A percentile compares a stretch with the other conserved stretches of the same genome.
phyloP scores from a whole-genome alignment of 2,329 filamentous ascomycete genomes.

The Phialophora expanda region DNA sequence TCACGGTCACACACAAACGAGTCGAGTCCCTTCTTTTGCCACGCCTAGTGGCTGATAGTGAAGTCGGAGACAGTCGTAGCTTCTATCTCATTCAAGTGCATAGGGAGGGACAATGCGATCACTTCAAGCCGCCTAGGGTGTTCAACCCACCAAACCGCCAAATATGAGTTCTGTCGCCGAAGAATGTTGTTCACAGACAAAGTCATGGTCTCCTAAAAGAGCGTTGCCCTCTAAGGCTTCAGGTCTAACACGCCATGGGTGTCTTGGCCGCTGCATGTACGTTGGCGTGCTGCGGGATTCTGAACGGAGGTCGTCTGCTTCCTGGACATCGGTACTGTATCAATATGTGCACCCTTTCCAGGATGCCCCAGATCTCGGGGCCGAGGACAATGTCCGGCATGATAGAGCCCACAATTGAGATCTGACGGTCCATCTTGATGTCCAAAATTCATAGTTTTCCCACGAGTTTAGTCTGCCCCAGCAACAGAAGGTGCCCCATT shows the following conservation, averaged over 20 bases:
- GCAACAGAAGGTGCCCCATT: not conserved
- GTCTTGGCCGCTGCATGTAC: not conserved
- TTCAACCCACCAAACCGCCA: not conserved
- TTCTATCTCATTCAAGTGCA: not conserved
- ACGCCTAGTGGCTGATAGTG: not conserved
- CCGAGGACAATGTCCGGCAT: not conserved
- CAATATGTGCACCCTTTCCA: not conserved
- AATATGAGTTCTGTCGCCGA: not conserved
- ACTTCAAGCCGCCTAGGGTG: not conserved
- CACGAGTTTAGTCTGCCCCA: not conserved
- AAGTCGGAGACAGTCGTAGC: not conserved
- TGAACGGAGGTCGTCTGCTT: not conserved
- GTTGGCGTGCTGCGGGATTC: not conserved
- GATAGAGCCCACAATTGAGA: not conserved
- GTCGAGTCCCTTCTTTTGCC: not conserved
- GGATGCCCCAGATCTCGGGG: not conserved
- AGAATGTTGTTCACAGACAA: not conserved
- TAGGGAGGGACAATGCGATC: not conserved
- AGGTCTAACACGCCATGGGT: too few species aligned
- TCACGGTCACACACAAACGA: not conserved
- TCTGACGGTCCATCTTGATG: not conserved
- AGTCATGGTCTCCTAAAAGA: not conserved
- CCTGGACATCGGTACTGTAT: not conserved
- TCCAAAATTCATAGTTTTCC: not conserved
- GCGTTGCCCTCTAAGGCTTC: not conserved